A percentile compares a stretch with the other conserved stretches of the same genome.
phyloP scores from a whole-genome alignment of 768 basidiomycete species.

The Phlebiopsis gigantea region DNA sequence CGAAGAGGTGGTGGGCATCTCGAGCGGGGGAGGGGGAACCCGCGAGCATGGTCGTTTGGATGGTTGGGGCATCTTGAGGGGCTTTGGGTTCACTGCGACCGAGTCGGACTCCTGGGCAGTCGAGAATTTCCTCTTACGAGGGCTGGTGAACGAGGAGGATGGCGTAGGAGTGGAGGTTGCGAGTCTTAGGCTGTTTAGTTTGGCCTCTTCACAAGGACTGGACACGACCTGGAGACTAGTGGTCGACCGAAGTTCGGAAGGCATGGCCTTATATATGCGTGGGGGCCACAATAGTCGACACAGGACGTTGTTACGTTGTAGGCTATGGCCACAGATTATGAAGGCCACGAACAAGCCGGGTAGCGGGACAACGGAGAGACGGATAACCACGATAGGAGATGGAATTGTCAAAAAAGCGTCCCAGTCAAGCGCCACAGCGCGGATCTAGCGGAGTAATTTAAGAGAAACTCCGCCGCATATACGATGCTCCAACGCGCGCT shows the following conservation, averaged over 20 bases:
- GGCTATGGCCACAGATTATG: not conserved
- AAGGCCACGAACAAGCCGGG: too few relatives aligned
- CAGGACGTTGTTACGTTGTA: not conserved
- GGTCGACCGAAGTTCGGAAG: constrained; percentile 1
- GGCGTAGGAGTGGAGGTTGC: not conserved
- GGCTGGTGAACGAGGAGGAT: not conserved
- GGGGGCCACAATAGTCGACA: not conserved
- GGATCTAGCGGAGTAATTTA: not conserved
- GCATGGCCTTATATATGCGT: constrained; percentile 3
- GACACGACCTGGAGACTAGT: not conserved
- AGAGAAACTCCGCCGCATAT: not conserved
- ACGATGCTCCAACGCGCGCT: not conserved
- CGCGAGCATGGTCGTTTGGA: not conserved
- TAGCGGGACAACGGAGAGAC: not conserved
- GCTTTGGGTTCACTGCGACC: not conserved
- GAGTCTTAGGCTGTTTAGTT: not conserved
- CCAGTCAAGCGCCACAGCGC: not conserved
- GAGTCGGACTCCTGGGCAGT: not conserved
- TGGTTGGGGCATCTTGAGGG: not conserved
- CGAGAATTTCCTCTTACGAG: constrained; percentile 4
- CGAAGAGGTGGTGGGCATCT: not conserved
- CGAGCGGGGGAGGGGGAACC: not conserved
- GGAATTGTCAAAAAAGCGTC: not conserved
- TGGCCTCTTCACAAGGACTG: not conserved
- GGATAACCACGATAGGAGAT: not conserved